Conservation (phyloP, 2,329 filamentous ascomycete species). For the Colletotrichum eleusines region DNA sequence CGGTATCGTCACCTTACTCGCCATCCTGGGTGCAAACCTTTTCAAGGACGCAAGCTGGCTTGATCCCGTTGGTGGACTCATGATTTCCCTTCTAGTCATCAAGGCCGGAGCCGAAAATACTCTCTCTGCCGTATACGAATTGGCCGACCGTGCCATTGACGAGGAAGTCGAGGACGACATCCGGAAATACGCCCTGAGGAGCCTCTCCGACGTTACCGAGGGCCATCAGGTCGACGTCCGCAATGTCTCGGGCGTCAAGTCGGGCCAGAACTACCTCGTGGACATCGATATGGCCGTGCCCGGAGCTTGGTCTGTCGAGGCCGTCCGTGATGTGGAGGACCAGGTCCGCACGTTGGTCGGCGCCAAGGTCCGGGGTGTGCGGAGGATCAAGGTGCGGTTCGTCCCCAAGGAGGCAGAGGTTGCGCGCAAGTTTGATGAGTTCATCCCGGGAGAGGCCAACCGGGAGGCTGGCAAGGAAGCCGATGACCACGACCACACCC, state of each 20-base stretch:
- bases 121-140: constrained; percentile 81
- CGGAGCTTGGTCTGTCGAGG: constrained; percentile 78
- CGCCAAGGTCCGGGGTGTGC: constrained; percentile 83
- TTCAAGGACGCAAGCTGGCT: constrained; percentile 90
- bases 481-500: constrained; percentile 57
- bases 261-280: constrained; percentile 94
- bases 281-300: constrained; percentile 90
- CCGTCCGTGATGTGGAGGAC: constrained; percentile 78
- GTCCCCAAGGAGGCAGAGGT: constrained; percentile 73
- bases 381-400: constrained; percentile 87
- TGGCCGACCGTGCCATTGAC: constrained; percentile 92
- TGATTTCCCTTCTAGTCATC: constrained; percentile 95
- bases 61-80: constrained; percentile 90
- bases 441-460: constrained; percentile 75
- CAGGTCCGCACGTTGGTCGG: constrained; percentile 79
- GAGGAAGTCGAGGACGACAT: constrained; percentile 83
- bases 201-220: constrained; percentile 65
- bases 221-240: constrained; percentile 76
- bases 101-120: constrained; percentile 92
- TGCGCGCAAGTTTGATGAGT: constrained; percentile 77
- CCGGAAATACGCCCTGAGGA: constrained; percentile 71
- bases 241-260: constrained; percentile 90
- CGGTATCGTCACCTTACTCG: constrained; percentile 89
- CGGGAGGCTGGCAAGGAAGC: constrained; percentile 71
- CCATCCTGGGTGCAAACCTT: constrained; percentile 90